Evolutionary conservation across 257 asterid species (phyloP).

Genomic region (Solanum pinnatisectum): DNA sequence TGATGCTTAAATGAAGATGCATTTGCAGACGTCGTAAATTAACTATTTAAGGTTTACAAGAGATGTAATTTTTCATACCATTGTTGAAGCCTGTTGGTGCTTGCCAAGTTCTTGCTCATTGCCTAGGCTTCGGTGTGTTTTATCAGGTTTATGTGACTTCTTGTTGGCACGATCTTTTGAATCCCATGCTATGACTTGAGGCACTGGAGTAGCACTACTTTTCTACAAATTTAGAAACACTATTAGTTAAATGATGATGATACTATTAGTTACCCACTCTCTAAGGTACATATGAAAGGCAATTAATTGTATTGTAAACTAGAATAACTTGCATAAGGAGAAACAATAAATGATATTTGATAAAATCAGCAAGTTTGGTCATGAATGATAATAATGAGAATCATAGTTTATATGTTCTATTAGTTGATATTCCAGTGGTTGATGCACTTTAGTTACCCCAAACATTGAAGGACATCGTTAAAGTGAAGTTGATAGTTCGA

Average conservation of each 20-base stretch:
- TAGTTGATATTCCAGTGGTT: not conserved
- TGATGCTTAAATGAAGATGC: not conserved
- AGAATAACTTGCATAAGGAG: not conserved
- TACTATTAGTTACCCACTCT: not conserved
- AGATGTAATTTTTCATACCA: conserved; percentile 9
- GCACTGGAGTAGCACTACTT: conserved; percentile 22
- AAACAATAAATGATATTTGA: not conserved
- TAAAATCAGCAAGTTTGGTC: not conserved
- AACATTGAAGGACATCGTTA: not conserved
- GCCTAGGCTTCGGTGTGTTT: conserved; percentile 23
- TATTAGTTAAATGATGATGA: not conserved
- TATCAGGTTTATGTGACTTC: conserved; percentile 18
- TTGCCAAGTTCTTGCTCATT: conserved; percentile 22
- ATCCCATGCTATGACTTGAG: conserved; percentile 45
- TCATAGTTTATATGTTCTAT: not conserved
- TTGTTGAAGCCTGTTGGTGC: not conserved
- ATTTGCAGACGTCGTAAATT: not conserved
- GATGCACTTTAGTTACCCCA: not conserved
- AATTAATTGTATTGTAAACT: not conserved
- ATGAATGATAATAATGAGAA: not conserved
- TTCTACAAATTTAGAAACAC: conserved; percentile 2
- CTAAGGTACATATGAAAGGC: not conserved
- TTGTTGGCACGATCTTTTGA: conserved; percentile 30
- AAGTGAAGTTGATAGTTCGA: not conserved
- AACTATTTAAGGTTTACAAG: not conserved